These are phyloP conservation scores for Acrodontium crateriforme DNA, from an alignment of 2,329 filamentous ascomycete genomes.

Conservation along the genomic window DNA sequence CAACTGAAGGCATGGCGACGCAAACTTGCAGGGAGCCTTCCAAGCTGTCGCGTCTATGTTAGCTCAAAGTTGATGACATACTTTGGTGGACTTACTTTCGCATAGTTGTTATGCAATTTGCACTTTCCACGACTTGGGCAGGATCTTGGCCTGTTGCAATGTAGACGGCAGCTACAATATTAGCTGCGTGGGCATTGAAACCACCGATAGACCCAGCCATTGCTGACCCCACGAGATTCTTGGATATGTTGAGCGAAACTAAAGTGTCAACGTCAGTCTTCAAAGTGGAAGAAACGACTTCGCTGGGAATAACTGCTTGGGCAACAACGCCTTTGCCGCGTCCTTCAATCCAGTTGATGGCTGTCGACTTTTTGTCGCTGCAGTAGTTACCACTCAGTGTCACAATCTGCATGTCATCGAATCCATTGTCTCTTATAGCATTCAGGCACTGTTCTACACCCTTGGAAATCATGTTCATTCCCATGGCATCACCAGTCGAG, in stretches of 20 bases:
- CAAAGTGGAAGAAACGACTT: constrained; percentile 73
- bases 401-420: constrained; percentile 90
- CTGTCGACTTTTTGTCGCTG: constrained; percentile 93
- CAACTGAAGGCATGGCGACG: constrained; percentile 95
- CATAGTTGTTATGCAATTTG: constrained; percentile 98
- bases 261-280: constrained; percentile 88
- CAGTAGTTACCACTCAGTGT: constrained; percentile 96
- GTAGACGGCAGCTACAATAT: constrained; percentile 93
- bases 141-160: constrained; percentile 94
- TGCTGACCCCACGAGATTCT: constrained; percentile 92
- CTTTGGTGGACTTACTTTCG: constrained; percentile 63
- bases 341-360: constrained; percentile 98
- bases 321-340: constrained; percentile 94
- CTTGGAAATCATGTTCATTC: constrained; percentile 99
- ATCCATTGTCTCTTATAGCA: constrained; percentile 82
- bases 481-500: constrained; percentile 96
- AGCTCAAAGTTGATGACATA: not conserved
- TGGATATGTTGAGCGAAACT: constrained; percentile 83
- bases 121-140: constrained; percentile 91
- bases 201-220: constrained; percentile 94
- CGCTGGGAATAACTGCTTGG: constrained; percentile 85
- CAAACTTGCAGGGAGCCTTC: constrained; percentile 88
- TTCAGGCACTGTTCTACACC: constrained; percentile 87
- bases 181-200: constrained; percentile 95
- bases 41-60: constrained; percentile 40